Evolutionary conservation across 306 rosid species (phyloP), one percentile per base, ranked within the genome.

Genomic region (Vigna angularis): DNA sequence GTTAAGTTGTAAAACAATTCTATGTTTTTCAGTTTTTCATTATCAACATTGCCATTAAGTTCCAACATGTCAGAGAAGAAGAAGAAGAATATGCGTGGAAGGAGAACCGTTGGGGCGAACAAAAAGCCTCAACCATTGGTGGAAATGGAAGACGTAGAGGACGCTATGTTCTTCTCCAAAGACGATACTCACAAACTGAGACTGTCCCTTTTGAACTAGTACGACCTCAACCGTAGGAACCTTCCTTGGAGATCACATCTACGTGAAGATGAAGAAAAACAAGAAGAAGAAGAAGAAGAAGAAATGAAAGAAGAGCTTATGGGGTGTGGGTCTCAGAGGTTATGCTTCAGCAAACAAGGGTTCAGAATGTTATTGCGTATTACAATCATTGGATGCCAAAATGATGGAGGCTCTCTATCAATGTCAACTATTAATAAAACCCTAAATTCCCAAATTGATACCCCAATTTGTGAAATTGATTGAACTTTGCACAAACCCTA

Each of bases 291-390:
- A 34, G 77, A 83, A 20, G 77, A 73, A 51, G 65, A 76, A 4
- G 83, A n/a, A n/a, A n/a, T n/a, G n/a, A 88, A 82, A 86, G 26
- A 34, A 79, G 96, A 68, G 96, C 89, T 34, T 92, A 94, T 82
- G 89, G 86, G 7, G 95, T 94, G 49, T 94, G 97, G 98, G 96
- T 94, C 32, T 94, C 97, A 1, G 95, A 94, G 77, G 75, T 94
- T 42, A 94, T 94, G 98, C 86, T 92, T 14, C 98, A 94, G 79
- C 97, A 94, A 71, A 94, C 95, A 3, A 84, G 96, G 82, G 97
- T 94, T 88, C 93, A 88, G 79, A 89, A 93, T 80, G 97, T 94
- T 64, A 84, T 90, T 76, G 62, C 79, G 4, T 94, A 85, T 76
- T 94, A 77, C 85, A 83, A 87, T 72, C 94, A 92, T 47, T 94